These are phyloP conservation scores for Geranium rotundifolium DNA, from an alignment of 345 rosid genomes.

Conservation along the genomic window DNA sequence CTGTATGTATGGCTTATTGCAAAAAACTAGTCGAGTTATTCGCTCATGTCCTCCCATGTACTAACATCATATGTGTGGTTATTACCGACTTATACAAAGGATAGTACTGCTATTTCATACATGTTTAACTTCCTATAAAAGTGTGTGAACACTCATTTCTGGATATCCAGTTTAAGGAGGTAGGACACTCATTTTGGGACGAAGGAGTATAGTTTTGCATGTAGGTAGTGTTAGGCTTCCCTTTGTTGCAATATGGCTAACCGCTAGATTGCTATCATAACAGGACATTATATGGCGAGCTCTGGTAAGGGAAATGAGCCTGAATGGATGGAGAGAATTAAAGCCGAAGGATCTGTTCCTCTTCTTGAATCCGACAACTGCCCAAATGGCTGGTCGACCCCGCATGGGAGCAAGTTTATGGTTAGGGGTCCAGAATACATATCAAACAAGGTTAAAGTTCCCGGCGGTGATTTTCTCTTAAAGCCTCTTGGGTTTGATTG, in stretches of 20 bases:
- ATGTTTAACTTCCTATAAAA: no score
- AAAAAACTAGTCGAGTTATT: no score
- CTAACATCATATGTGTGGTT: no score
- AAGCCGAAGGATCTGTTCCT: constrained; percentile 73
- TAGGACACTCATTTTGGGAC: no score
- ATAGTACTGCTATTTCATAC: no score
- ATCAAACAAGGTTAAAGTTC: constrained; percentile 58
- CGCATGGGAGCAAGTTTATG: constrained; percentile 61
- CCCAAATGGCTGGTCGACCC: constrained; percentile 78
- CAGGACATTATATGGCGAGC: constrained; percentile 36
- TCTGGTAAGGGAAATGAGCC: constrained; percentile 26
- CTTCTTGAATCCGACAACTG: constrained; percentile 51
- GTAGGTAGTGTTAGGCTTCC: not conserved
- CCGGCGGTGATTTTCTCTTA: constrained; percentile 61
- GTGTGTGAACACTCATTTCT: no score
- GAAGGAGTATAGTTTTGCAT: no score
- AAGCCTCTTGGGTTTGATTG: constrained; percentile 86
- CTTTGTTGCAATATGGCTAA: constrained; percentile 1
- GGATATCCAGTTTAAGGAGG: no score
- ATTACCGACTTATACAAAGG: no score
- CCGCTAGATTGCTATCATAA: constrained; percentile 2
- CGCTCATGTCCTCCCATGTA: no score
- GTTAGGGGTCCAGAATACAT: constrained; percentile 85
- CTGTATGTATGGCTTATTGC: no score
- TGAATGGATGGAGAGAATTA: constrained; percentile 62